A percentile compares a stretch with the other conserved stretches of the same genome.
Conservation (phyloP, 75 land plant species). For the Chamaecyparis obtusa region DNA sequence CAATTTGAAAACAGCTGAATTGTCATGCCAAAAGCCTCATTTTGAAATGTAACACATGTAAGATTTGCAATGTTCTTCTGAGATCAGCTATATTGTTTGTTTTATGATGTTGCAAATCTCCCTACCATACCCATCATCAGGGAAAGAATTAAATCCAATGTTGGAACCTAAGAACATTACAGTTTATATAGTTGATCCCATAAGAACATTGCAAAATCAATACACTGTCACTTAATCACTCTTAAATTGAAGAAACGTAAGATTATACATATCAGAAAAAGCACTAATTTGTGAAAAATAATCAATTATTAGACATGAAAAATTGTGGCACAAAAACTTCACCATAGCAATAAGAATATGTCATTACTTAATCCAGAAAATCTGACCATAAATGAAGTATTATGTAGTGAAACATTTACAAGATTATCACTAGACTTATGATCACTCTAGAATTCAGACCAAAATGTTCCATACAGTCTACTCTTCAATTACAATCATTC, state of each 20-base stretch:
- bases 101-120: too few relatives aligned
- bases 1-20: not conserved
- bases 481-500: not conserved
- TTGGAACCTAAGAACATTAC: too few relatives aligned
- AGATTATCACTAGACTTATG: not conserved
- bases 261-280: not conserved
- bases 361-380: not conserved
- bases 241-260: not conserved
- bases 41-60: not conserved
- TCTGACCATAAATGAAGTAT: not conserved
- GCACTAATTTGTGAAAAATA: not conserved
- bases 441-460: not conserved
- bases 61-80: not conserved
- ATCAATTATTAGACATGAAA: not conserved
- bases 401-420: not conserved
- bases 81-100: too few relatives aligned
- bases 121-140: too few relatives aligned
- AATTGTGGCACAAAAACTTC: not conserved
- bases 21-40: not conserved
- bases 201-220: too few relatives aligned
- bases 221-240: too few relatives aligned
- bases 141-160: too few relatives aligned
- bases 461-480: not conserved
- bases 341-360: not conserved
- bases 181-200: too few relatives aligned